phyloP scores from a whole-genome alignment of 2,329 filamentous ascomycete species.

The Arthrinium phaeospermum region DNA sequence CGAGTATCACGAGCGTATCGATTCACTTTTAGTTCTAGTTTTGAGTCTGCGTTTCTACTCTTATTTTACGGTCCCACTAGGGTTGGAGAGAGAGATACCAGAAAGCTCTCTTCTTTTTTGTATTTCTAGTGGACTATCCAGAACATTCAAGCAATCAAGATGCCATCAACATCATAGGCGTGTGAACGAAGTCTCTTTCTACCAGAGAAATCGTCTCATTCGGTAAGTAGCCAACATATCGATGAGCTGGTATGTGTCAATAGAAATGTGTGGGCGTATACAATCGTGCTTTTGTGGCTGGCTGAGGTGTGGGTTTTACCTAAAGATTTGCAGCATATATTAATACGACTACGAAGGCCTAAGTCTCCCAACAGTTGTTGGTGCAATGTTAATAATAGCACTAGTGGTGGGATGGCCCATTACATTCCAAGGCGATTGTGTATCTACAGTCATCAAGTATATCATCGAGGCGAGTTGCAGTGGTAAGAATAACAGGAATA shows the following conservation, averaged over 20 bases:
- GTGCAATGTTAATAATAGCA: neutral
- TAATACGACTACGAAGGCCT: neutral
- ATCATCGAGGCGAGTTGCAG: neutral
- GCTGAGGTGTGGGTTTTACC: neutral
- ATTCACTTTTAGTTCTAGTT: neutral
- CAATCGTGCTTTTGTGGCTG: neutral
- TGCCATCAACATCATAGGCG: neutral
- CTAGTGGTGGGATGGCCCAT: too few relatives aligned
- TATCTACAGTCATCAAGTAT: neutral
- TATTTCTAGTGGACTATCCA: constrained; percentile 1
- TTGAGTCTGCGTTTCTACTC: neutral
- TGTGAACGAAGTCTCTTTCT: neutral
- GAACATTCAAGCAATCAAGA: neutral
- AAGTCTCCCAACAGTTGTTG: neutral
- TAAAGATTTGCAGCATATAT: neutral
- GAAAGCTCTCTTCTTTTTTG: neutral
- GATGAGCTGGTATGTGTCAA: neutral
- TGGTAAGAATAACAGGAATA: constrained; percentile 3
- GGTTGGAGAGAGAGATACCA: neutral
- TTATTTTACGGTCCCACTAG: neutral
- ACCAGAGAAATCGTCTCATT: too few relatives aligned
- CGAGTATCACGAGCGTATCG: constrained; percentile 13
- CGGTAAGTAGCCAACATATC: too few relatives aligned
- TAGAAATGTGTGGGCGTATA: neutral
- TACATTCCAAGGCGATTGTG: neutral